Conservation (phyloP, 768 basidiomycete species). For the Macrolepiota fuliginosa region DNA sequence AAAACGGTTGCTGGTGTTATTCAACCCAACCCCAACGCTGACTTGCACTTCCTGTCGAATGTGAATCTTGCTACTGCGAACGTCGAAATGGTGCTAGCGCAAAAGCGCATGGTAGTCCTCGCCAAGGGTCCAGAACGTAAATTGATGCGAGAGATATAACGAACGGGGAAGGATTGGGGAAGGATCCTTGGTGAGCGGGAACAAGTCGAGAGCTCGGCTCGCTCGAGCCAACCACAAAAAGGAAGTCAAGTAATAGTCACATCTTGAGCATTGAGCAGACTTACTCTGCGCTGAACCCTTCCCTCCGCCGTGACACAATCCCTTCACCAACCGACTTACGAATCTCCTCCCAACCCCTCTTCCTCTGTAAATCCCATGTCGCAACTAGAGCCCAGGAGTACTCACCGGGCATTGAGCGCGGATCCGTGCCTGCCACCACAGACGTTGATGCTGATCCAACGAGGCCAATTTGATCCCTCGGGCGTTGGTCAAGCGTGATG, state of each 20-base stretch:
- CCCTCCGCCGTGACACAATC: slow-evolving; percentile 1
- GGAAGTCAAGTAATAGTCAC: too few relatives aligned
- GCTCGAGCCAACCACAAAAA: slow-evolving; percentile 57
- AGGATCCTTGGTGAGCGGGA: slow-evolving; percentile 56
- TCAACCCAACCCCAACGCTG: slow-evolving; percentile 21
- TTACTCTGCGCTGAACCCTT: slow-evolving; percentile 30
- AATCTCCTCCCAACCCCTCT: slow-evolving; percentile 52
- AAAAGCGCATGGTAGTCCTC: slow-evolving; percentile 82
- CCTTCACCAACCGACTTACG: slow-evolving; percentile 27
- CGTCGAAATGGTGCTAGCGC: slow-evolving; percentile 58
- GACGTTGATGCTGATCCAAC: slow-evolving; percentile 26
- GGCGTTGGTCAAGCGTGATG: slow-evolving; percentile 41
- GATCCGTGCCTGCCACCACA: slow-evolving; percentile 39
- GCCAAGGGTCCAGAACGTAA: slow-evolving; percentile 73
- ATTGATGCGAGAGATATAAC: slow-evolving; percentile 83
- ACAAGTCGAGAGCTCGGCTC: slow-evolving; percentile 80
- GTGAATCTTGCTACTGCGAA: slow-evolving; percentile 56
- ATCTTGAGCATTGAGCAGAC: slow-evolving; percentile 12
- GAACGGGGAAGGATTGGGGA: slow-evolving; percentile 46
- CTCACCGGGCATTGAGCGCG: slow-evolving; percentile 61
- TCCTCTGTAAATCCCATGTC: slow-evolving; percentile 61
- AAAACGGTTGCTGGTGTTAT: slow-evolving; percentile 40
- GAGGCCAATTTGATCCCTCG: slow-evolving; percentile 22
- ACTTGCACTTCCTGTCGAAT: slow-evolving; percentile 63
- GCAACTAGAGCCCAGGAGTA: slow-evolving; percentile 50